Conservation (phyloP, 2,329 filamentous ascomycete genomes). For the Nemania abortiva region DNA sequence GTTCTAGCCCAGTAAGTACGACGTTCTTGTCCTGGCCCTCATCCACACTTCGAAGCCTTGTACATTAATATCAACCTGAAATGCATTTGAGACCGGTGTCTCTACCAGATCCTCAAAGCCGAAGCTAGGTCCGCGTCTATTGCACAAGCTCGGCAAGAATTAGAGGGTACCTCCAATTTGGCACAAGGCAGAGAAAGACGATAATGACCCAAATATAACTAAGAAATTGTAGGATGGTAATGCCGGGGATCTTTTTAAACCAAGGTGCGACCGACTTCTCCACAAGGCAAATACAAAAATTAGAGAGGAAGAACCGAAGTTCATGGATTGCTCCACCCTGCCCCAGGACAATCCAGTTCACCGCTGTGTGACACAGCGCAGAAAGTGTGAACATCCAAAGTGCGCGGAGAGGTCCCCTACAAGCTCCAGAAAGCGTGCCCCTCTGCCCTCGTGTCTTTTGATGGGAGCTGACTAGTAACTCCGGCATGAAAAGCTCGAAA, state of each 20-base stretch:
- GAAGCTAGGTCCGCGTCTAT: not conserved
- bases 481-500: slow-evolving; percentile 19
- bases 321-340: slow-evolving; percentile 1
- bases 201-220: not conserved
- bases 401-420: not conserved
- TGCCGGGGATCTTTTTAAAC: not conserved
- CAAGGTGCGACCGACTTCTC: not conserved
- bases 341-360: slow-evolving; percentile 10
- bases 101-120: not conserved
- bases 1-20: no score
- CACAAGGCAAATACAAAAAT: not conserved
- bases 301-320: slow-evolving; percentile 9
- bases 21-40: no score
- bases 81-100: not conserved
- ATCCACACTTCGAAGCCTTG: no score
- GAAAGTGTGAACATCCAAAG: slow-evolving; percentile 29
- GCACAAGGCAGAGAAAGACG: slow-evolving; percentile 7
- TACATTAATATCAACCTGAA: no score
- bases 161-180: slow-evolving; percentile 6
- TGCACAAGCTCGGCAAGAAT: not conserved
- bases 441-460: not conserved
- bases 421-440: not conserved
- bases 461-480: not conserved
- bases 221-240: not conserved
- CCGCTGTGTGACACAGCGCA: slow-evolving; percentile 8